These are phyloP conservation scores for Golubevia pallescens DNA, from an alignment of 1,284 basidiomycete genomes.

Conservation along the genomic window DNA sequence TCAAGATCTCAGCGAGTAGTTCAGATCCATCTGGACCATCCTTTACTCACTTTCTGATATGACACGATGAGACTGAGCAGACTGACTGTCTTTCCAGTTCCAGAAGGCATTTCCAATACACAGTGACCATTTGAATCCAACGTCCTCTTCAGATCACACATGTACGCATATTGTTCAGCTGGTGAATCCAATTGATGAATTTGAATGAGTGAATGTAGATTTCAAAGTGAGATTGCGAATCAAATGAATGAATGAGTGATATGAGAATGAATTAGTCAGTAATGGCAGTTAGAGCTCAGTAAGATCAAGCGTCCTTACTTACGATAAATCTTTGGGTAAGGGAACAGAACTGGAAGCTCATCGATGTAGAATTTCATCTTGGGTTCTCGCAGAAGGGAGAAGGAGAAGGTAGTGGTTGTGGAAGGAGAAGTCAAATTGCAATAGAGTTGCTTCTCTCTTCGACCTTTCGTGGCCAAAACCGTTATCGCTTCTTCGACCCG, in stretches of 20 bases:
- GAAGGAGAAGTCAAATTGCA: too few species aligned
- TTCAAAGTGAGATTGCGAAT: background rate
- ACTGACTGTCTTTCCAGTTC: constrained; percentile 62
- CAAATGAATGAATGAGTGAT: background rate
- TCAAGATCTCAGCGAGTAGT: background rate
- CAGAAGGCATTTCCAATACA: constrained; percentile 63
- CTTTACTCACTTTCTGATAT: constrained; percentile 38
- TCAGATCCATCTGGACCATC: background rate
- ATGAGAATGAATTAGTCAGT: constrained; percentile 7
- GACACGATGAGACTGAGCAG: constrained; percentile 60
- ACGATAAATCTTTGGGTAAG: constrained; percentile 66
- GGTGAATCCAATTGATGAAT: background rate
- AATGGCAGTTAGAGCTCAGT: background rate
- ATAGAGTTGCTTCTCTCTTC: too few species aligned
- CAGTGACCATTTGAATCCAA: constrained; percentile 76
- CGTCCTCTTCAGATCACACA: constrained; percentile 96
- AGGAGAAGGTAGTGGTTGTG: background rate
- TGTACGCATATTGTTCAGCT: constrained; percentile 95
- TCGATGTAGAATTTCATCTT: constrained; percentile 95
- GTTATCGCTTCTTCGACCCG: too few species aligned
- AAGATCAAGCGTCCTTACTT: background rate
- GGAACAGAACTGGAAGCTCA: constrained; percentile 71
- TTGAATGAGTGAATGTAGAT: too few species aligned
- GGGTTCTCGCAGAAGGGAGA: constrained; percentile 3
- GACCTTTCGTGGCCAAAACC: too few species aligned